Evolutionary conservation across 805 yeast genomes (phyloP), one percentile per base, ranked within the genome.

Genomic region (Starmerella apis): DNA sequence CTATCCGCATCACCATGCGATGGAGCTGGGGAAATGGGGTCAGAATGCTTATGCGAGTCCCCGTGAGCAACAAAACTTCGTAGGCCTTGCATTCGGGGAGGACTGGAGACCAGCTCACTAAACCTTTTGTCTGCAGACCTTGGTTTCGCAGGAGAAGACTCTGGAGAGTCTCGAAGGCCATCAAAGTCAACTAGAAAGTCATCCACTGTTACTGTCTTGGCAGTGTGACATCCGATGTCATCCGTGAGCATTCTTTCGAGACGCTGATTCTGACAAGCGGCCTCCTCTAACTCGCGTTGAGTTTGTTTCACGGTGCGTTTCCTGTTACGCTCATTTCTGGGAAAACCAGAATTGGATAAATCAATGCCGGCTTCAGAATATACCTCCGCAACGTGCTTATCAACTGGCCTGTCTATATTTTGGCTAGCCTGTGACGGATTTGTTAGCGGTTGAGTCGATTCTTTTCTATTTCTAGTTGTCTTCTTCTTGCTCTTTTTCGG

Each of bases 31-130:
- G 35, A 31, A 7, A 31, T 7, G 18, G 22, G n/a, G 19, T 14
- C 31, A 31, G 30, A 36, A 11, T 43, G 33, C 14, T 22, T 23
- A 20, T n/a, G 31, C n/a, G 41, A 8, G 18, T 18, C n/a, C 4
- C 36, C 46, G 30, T 38, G 43, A 2, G 43, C 43, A 4, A 56
- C 45, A 30, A 53, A 56, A 45, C 56, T 52, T 4, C 45, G 46
- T 16, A 56, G 50, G 2, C 51, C 49, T 13, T 24, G 57, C 48
- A 51, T 49, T 18, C 37, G 25, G 25, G 57, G 57, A 10, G 59
- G 59, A 28, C 59, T 56, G 19, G 59, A 56, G 8, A 50, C 39
- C 16, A 47, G 32, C 27, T 42, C 46, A 11, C 19, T 25, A 25
- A 28, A 39, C 13, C 50, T 32, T 16, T 22, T 41, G 20, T 30